phyloP scores from a whole-genome alignment of 345 rosid species.

The Arabidopsis arenosa region DNA sequence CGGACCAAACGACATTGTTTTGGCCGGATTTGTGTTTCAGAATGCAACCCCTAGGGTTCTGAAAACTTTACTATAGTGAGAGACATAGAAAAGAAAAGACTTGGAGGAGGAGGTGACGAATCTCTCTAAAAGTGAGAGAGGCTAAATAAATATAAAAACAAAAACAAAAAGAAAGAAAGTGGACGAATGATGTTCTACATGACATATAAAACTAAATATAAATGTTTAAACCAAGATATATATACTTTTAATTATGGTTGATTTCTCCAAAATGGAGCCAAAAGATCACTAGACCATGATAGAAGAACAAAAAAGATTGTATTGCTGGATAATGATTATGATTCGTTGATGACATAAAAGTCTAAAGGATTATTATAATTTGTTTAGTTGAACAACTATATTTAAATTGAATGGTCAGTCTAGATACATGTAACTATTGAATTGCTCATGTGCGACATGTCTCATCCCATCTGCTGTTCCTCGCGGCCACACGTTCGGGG shows the following conservation, averaged over 20 bases:
- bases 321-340: conserved; percentile 19
- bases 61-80: conserved; percentile 19
- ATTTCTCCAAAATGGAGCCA: conserved; percentile 8
- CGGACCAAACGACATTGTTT: neutral
- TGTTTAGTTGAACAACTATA: neutral
- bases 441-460: conserved; percentile 38
- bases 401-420: conserved; percentile 3
- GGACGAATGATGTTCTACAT: no score
- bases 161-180: no score
- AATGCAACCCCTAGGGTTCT: conserved; percentile 31
- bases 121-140: conserved; percentile 20
- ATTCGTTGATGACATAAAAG: neutral
- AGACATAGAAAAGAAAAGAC: conserved; percentile 16
- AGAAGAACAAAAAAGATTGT: conserved; percentile 4
- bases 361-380: neutral
- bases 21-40: conserved; percentile 12
- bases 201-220: no score
- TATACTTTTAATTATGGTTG: neutral
- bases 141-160: no score
- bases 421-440: conserved; percentile 33
- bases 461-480: conserved; percentile 34
- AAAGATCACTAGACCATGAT: conserved; percentile 2
- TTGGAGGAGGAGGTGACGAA: conserved; percentile 32
- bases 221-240: no score
- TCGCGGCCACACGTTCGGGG: conserved; percentile 39